Evolutionary conservation across 2,329 filamentous ascomycete species (phyloP), one percentile per base, ranked within the genome.

Genomic region (Rhinocladiella similis): DNA sequence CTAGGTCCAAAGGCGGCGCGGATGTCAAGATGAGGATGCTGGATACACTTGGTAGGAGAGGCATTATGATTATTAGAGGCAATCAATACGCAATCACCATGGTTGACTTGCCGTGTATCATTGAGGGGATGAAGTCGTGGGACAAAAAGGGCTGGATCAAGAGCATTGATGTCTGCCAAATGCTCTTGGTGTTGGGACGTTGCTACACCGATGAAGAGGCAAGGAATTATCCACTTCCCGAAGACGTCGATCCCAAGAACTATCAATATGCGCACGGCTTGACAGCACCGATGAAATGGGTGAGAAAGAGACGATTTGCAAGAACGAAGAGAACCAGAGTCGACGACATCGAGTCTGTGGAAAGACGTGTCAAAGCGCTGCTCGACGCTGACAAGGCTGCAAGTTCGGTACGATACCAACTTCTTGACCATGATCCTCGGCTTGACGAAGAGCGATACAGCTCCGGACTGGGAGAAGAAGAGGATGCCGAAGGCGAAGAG

Each of bases 111-210:
- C 91, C 91, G 0, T 94, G 89, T 57, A 89, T 96, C 56, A 86
- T 92, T 4, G 91, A 96, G 70, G 88, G 86, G 6, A 91, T 94
- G 88, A 96, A 96, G 78, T 92, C 89, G 57, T 96, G 91, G 89
- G 91, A 96, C 70, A 87, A 87, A 67, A 91, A 89, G 67, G 83
- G 86, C 16, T 91, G 92, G 78, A 91, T 92, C 77, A 96, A 96
- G 75, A 89, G 89, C 7, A 88, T 89, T 29, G 91, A 96, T 68
- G 84, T 96, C 33, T 91, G 88, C 64, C 91, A 96, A 75, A 95
- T 96, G 89, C 81, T 96, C 35, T 76, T 95, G 6, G 89, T 93
- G 1, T 83, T 91, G 56, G 86, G 88, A 7, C 77, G 74, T 29
- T 87, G 93, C 16, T 75, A 78, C 46, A 86, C 73, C 52, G 87